phyloP scores from a whole-genome alignment of 768 basidiomycete species.

The Pisolithus microcarpus region DNA sequence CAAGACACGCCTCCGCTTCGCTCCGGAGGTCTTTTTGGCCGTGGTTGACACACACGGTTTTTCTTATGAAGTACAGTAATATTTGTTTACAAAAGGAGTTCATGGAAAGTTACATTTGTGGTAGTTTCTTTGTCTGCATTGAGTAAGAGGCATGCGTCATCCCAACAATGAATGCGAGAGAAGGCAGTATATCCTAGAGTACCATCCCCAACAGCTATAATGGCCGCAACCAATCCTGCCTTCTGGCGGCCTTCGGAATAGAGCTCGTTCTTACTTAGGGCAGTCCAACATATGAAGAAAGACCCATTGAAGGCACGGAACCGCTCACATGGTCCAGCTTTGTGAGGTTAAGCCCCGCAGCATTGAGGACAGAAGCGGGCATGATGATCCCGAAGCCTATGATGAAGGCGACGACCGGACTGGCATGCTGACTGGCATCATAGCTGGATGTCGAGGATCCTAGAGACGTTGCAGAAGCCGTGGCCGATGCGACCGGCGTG shows the following conservation, averaged over 20 bases:
- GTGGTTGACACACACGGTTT: too few relatives aligned
- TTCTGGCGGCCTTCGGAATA: slow-evolving; percentile 69
- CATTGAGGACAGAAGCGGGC: slow-evolving; percentile 78
- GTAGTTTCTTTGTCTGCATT: too few relatives aligned
- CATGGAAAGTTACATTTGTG: too few relatives aligned
- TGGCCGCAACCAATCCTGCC: slow-evolving; percentile 74
- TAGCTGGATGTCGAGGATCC: slow-evolving; percentile 14
- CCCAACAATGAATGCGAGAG: too few relatives aligned
- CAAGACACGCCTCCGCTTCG: too few relatives aligned
- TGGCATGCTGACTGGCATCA: slow-evolving; percentile 35
- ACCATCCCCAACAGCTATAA: slow-evolving; percentile 89
- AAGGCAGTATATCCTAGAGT: too few relatives aligned
- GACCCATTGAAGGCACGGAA: background rate
- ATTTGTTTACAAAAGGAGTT: too few relatives aligned
- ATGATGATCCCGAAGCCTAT: slow-evolving; percentile 83
- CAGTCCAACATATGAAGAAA: background rate
- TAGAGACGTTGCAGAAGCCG: slow-evolving; percentile 9
- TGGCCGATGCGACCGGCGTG: slow-evolving; percentile 2
- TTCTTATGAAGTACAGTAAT: too few relatives aligned
- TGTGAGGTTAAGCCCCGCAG: slow-evolving; percentile 89
- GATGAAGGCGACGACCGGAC: slow-evolving; percentile 64
- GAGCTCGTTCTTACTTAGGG: slow-evolving; percentile 60
- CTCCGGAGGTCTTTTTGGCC: too few relatives aligned
- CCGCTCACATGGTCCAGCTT: slow-evolving; percentile 82
- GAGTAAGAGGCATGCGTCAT: too few relatives aligned